phyloP scores from a whole-genome alignment of 768 basidiomycete species.

The Phlebiopsis flavidoalba region DNA sequence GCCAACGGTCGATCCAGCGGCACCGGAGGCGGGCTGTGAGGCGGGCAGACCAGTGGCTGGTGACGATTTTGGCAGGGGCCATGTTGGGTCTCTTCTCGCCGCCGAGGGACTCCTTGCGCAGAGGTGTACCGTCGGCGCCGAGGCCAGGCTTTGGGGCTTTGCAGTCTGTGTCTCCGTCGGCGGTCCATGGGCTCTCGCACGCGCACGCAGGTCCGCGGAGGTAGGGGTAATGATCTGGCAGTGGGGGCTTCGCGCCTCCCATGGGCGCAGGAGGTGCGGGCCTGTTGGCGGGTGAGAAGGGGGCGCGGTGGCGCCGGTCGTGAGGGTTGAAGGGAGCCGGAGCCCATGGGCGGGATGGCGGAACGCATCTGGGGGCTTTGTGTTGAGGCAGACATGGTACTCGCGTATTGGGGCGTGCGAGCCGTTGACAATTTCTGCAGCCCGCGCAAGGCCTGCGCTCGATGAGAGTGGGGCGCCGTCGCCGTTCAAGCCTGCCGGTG shows the following conservation, averaged over 20 bases:
- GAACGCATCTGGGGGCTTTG: conserved; percentile 5
- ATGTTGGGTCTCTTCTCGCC: conserved; percentile 32
- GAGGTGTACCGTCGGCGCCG: conserved; percentile 29
- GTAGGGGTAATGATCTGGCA: conserved; percentile 54
- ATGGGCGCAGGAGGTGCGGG: conserved; percentile 48
- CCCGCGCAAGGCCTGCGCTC: conserved; percentile 45
- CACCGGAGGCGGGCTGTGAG: conserved; percentile 39
- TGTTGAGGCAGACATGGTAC: conserved; percentile 31
- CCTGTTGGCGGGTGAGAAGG: conserved; percentile 46
- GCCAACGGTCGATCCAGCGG: conserved; percentile 46
- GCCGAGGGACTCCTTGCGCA: conserved; percentile 45
- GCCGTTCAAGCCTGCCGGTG: conserved; percentile 32
- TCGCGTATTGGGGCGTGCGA: conserved; percentile 38
- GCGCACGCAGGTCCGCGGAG: conserved; percentile 59
- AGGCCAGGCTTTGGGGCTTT: conserved; percentile 30
- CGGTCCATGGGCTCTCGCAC: conserved; percentile 56
- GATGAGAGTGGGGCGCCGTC: conserved; percentile 24
- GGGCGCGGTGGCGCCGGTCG: conserved; percentile 72
- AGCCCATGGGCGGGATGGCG: conserved; percentile 19
- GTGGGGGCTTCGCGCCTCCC: conserved; percentile 20
- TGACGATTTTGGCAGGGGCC: conserved; percentile 38
- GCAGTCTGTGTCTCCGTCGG: conserved; percentile 25
- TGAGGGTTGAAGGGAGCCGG: conserved; percentile 43
- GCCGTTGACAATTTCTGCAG: conserved; percentile 61
- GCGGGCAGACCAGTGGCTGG: conserved; percentile 40